Evolutionary conservation across 495 filamentous ascomycete genomes (phyloP), one percentile per base, ranked within the genome.

Genomic region (Entonaema liquescens): DNA sequence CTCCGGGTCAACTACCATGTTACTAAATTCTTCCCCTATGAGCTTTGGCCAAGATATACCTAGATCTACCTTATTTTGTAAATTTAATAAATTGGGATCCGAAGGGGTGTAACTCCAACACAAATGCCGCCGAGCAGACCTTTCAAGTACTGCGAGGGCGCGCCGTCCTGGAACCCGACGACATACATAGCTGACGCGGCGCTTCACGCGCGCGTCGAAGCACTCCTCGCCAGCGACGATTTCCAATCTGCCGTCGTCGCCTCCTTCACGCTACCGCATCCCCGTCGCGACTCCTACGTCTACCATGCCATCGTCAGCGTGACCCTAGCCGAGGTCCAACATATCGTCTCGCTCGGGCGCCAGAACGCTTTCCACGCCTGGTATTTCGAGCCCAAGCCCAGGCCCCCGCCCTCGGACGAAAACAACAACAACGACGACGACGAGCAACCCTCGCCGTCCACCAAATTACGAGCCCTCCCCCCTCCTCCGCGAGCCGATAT

Each of bases 281-380:
- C 78, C 33, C 26, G 23, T 8, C 70, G 64, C 40, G 87, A 90
- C 70, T 67, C 66, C 42, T 90, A 89, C 73, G 79, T 84, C 36
- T 91, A 90, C 77, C 83, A 85, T 61, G 89, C 87, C 31, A 84
- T 83, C 33, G 80, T 83, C 13, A 84, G 79, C 66, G 77, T 83
- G 47, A 78, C 69, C 76, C 80, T 90, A 3, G 67, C 79, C 17
- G 80, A 89, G 68, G 87, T 86, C 1, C 88, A 89, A 75, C 79
- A 71, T 26, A 79, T 80, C 15, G 78, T 89, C 31, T 74, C 80
- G 0, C 72, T 81, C 17, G 85, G 85, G 12, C 72, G 74, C 0
- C 77, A 74, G 31, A 78, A 83, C 36, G 83, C 81, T 1, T 44
- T 83, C 60, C 80, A 82, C 61, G 59, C 55, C 11, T 83, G 81